Conservation (phyloP, 352 stramenopile genomes). For the Phytophthora fragariaefolia region DNA sequence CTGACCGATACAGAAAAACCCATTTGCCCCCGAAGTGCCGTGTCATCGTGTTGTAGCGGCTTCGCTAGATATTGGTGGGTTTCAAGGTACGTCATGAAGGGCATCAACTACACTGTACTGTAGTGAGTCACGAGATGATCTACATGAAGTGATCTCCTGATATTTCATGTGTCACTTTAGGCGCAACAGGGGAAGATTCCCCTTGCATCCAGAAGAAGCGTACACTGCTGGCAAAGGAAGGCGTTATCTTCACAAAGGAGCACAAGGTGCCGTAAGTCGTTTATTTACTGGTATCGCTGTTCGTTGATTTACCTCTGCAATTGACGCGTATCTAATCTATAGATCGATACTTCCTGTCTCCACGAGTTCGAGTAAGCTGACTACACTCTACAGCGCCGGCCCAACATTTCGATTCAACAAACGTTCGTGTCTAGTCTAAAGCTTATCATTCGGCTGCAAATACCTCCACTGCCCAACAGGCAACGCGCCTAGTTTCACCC, state of each 20-base stretch:
- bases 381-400: background rate
- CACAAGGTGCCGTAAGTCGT: conserved; percentile 50
- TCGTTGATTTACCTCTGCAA: background rate
- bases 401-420: conserved; percentile 2
- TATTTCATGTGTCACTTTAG: conserved; percentile 31
- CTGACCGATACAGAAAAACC: conserved; percentile 66
- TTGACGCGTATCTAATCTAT: background rate
- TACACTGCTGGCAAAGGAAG: conserved; percentile 62
- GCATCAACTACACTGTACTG: no score
- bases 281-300: background rate
- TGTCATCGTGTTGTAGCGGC: conserved; percentile 84
- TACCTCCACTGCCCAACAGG: conserved; percentile 84
- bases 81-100: conserved; percentile 56
- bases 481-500: conserved; percentile 81
- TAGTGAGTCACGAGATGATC: no score
- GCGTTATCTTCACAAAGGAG: conserved; percentile 64
- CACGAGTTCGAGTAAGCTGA: conserved; percentile 49
- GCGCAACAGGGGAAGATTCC: conserved; percentile 64
- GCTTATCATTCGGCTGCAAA: conserved; percentile 68
- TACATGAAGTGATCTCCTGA: no score
- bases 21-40: conserved; percentile 78
- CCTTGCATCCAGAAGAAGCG: conserved; percentile 75
- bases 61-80: conserved; percentile 72
- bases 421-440: conserved; percentile 37
- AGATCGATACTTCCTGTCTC: conserved; percentile 60